Evolutionary conservation across 176 grass and related monocot genomes (phyloP).

Genomic region (Rhynchospora breviuscula): DNA sequence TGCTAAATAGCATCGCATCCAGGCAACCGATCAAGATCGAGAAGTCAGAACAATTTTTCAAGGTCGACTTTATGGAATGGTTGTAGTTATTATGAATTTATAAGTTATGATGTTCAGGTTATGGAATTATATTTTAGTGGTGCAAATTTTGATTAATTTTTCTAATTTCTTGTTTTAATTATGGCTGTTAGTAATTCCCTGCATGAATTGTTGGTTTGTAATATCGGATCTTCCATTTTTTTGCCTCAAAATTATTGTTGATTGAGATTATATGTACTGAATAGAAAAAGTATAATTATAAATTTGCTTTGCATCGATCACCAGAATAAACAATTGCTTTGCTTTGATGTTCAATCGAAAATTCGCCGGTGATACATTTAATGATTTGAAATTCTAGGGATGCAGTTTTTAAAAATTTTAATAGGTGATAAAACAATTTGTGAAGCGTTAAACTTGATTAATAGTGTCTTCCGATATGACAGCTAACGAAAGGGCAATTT

Average conservation of each 20-base stretch:
- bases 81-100: background rate
- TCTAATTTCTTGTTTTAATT: background rate
- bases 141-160: background rate
- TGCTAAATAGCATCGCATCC: background rate
- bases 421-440: background rate
- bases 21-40: conserved; percentile 3
- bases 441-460: background rate
- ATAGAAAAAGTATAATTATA: no score
- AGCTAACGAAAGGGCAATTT: background rate
- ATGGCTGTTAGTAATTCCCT: background rate
- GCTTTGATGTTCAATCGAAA: background rate
- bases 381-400: background rate
- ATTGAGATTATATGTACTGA: background rate
- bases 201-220: background rate
- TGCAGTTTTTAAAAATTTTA: background rate
- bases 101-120: background rate
- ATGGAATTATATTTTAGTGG: background rate
- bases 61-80: conserved; percentile 17
- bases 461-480: background rate
- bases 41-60: background rate
- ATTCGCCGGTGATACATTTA: background rate
- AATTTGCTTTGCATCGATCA: background rate
- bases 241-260: background rate
- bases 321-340: no score
- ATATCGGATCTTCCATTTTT: background rate